A percentile compares a stretch with the other conserved stretches of the same genome.
These are phyloP conservation scores for Hyaloperonospora brassicae DNA, from an alignment of 352 stramenopile species.

Conservation along the genomic window DNA sequence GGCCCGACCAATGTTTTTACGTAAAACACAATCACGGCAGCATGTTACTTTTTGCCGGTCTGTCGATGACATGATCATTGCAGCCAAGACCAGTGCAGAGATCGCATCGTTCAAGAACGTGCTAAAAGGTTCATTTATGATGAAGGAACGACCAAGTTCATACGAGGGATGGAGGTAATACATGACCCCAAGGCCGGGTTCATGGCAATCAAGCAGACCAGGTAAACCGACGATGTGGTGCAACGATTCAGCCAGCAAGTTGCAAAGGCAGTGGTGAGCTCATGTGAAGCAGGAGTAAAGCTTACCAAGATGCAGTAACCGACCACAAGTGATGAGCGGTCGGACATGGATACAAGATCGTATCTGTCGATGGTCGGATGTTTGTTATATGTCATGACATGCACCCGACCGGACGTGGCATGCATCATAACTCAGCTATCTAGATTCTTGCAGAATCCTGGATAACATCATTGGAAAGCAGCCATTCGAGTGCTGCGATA, in stretches of 20 bases:
- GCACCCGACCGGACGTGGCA: not conserved
- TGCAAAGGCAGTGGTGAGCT: not conserved
- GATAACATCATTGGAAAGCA: not conserved
- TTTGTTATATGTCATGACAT: too few species aligned
- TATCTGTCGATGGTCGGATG: too few species aligned
- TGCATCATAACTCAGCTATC: not conserved
- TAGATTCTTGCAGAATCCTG: not conserved
- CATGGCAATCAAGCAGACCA: slow-evolving; percentile 3
- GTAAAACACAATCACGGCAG: too few species aligned
- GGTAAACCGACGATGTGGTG: slow-evolving; percentile 4
- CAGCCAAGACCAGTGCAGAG: not conserved
- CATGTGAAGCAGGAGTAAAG: not conserved
- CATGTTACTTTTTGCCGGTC: too few species aligned
- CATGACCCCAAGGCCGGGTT: not conserved
- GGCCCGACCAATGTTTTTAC: too few species aligned
- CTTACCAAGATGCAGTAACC: not conserved
- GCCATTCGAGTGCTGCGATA: not conserved
- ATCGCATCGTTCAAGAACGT: not conserved
- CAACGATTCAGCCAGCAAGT: slow-evolving; percentile 1
- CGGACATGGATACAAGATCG: not conserved
- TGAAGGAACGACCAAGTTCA: not conserved
- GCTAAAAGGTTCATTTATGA: not conserved
- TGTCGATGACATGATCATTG: not conserved
- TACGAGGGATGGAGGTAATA: not conserved
- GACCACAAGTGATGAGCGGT: not conserved